Percentiles rank a stretch among this genome's conserved stretches.
These are phyloP conservation scores for Hibiscus syriacus DNA, from an alignment of 345 rosid species.

Conservation along the genomic window DNA sequence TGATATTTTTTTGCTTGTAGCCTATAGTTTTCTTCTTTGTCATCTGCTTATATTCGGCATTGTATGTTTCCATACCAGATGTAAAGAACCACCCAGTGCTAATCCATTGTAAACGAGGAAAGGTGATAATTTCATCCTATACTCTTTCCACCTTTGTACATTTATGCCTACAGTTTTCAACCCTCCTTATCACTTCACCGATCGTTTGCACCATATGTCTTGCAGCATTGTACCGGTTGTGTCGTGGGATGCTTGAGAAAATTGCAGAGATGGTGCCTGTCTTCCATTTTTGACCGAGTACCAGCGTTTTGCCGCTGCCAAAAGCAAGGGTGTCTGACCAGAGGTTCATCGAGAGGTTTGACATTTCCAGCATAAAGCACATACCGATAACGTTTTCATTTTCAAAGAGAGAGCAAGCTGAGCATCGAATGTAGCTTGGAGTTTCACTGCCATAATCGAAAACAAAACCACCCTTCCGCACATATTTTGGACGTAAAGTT, in stretches of 20 bases:
- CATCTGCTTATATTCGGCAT: slow-evolving; percentile 3
- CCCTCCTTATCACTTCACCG: neutral
- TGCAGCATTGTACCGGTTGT: slow-evolving; percentile 61
- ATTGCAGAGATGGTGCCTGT: slow-evolving; percentile 54
- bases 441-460: neutral
- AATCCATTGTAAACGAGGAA: slow-evolving; percentile 66
- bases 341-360: slow-evolving; percentile 49
- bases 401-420: slow-evolving; percentile 13
- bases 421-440: neutral
- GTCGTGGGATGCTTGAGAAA: slow-evolving; percentile 57
- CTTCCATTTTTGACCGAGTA: slow-evolving; percentile 57
- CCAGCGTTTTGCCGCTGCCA: slow-evolving; percentile 47
- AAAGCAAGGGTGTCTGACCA: slow-evolving; percentile 50
- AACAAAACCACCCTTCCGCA: neutral
- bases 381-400: slow-evolving; percentile 29
- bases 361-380: slow-evolving; percentile 37
- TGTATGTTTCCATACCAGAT: slow-evolving; percentile 23
- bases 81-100: slow-evolving; percentile 52
- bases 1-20: neutral
- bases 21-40: neutral
- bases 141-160: neutral
- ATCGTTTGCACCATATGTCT: neutral
- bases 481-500: too few species aligned
- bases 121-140: slow-evolving; percentile 24
- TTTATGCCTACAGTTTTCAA: neutral